Percentiles rank a stretch among this genome's conserved stretches.
These are phyloP conservation scores for Diaporthe aspalathi DNA, from an alignment of 2,329 filamentous ascomycete species.

Conservation along the genomic window DNA sequence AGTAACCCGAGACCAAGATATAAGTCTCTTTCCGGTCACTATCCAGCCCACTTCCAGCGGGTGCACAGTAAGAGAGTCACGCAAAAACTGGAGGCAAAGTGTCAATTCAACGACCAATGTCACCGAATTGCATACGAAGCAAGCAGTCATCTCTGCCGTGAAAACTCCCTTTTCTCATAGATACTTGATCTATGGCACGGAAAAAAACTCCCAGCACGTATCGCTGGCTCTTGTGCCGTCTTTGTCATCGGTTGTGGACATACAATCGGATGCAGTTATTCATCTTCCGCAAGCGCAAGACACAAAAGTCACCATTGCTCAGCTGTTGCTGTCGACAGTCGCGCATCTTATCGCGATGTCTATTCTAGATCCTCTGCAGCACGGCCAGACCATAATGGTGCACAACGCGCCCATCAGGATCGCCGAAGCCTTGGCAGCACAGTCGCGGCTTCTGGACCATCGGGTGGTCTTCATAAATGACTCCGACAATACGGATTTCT, in stretches of 20 bases:
- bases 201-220: background rate
- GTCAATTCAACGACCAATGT: background rate
- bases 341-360: conserved; percentile 16
- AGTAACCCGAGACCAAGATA: background rate
- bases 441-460: background rate
- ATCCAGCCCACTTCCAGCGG: background rate
- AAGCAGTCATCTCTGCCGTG: background rate
- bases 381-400: conserved; percentile 32
- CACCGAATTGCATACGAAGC: background rate
- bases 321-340: background rate
- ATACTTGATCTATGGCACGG: background rate
- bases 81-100: background rate
- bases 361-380: conserved; percentile 4
- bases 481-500: background rate
- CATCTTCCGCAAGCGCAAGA: background rate
- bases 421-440: background rate
- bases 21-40: background rate
- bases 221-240: background rate
- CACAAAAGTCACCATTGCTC: background rate
- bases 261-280: background rate
- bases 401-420: conserved; percentile 18
- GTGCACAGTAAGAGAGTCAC: background rate
- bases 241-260: background rate
- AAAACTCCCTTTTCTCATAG: background rate
- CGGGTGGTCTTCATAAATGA: background rate